These are phyloP conservation scores for Phialophora verrucosa DNA, from an alignment of 2,329 filamentous ascomycete genomes.

Conservation along the genomic window DNA sequence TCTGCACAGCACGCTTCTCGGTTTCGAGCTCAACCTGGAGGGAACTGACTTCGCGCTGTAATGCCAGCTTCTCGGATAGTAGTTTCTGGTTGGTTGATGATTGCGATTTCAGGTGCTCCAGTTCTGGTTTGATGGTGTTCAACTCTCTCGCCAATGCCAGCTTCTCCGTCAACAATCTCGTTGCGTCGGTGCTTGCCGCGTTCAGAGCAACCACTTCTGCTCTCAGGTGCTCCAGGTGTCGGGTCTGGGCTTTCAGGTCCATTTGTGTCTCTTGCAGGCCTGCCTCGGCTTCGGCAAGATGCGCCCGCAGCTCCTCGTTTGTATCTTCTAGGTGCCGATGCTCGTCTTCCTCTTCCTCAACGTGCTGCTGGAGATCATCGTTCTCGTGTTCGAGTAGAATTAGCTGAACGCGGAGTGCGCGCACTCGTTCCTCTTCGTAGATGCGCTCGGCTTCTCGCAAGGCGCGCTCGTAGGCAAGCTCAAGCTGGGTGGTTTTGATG, in stretches of 20 bases:
- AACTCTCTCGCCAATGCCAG: constrained; percentile 66
- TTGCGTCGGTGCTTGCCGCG: constrained; percentile 69
- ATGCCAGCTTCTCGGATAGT: constrained; percentile 76
- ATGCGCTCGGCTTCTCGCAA: constrained; percentile 70
- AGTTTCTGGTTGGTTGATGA: constrained; percentile 67
- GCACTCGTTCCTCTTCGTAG: constrained; percentile 74
- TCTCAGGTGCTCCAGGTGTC: constrained; percentile 63
- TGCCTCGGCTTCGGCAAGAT: constrained; percentile 48
- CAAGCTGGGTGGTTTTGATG: constrained; percentile 62
- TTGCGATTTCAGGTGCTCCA: constrained; percentile 67
- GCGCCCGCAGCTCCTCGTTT: constrained; percentile 55
- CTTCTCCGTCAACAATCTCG: constrained; percentile 71
- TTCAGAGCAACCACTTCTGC: constrained; percentile 74
- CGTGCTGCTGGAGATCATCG: constrained; percentile 67
- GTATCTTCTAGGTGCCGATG: constrained; percentile 58
- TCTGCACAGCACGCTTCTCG: constrained; percentile 72
- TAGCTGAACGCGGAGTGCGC: constrained; percentile 71
- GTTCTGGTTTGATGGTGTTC: constrained; percentile 63
- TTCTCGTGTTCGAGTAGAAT: constrained; percentile 78
- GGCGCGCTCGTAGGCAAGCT: constrained; percentile 71
- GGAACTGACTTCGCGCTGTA: constrained; percentile 78
- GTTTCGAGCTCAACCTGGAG: constrained; percentile 82
- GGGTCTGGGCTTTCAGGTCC: constrained; percentile 58
- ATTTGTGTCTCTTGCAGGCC: constrained; percentile 58
- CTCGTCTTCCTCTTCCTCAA: constrained; percentile 63